A percentile compares a stretch with the other conserved stretches of the same genome.
Evolutionary conservation across 1,284 basidiomycete genomes (phyloP).

Genomic region (Austropuccinia psidii): DNA sequence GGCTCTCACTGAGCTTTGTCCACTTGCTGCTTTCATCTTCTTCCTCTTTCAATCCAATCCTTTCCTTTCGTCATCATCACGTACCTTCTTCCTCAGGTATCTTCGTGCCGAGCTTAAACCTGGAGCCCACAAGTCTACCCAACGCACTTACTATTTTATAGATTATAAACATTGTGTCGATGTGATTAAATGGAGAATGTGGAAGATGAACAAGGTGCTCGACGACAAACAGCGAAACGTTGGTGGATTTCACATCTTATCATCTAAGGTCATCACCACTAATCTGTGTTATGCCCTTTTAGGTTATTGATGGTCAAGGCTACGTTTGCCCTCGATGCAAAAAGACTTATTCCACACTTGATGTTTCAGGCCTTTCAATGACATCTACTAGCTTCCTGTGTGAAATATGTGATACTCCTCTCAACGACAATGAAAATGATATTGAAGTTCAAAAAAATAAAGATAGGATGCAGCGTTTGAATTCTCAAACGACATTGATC

Average conservation of each 20-base stretch:
- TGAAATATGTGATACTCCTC: conserved; percentile 60
- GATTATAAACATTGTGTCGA: conserved; percentile 93
- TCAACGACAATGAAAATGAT: conserved; percentile 84
- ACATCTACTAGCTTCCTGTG: conserved; percentile 59
- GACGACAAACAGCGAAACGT: conserved; percentile 72
- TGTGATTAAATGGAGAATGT: conserved; percentile 93
- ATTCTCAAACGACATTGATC: conserved; percentile 78
- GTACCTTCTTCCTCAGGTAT: neutral
- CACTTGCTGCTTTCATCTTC: neutral
- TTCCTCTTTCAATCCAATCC: neutral
- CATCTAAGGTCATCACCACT: neutral
- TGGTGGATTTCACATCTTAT: neutral
- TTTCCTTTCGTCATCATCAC: too few species aligned
- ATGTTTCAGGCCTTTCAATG: conserved; percentile 67
- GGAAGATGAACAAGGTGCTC: conserved; percentile 84
- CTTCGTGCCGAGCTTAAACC: conserved; percentile 32
- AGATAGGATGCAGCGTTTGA: conserved; percentile 92
- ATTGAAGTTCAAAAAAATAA: conserved; percentile 73
- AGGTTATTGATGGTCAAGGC: conserved; percentile 84
- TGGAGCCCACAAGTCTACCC: conserved; percentile 28
- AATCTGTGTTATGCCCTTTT: neutral
- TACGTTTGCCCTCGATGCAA: conserved; percentile 88
- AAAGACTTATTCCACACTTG: conserved; percentile 74
- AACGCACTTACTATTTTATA: conserved; percentile 88
- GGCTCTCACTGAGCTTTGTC: too few species aligned